phyloP scores from a whole-genome alignment of 2,329 filamentous ascomycete genomes.

The Stachybotrys echinatus region DNA sequence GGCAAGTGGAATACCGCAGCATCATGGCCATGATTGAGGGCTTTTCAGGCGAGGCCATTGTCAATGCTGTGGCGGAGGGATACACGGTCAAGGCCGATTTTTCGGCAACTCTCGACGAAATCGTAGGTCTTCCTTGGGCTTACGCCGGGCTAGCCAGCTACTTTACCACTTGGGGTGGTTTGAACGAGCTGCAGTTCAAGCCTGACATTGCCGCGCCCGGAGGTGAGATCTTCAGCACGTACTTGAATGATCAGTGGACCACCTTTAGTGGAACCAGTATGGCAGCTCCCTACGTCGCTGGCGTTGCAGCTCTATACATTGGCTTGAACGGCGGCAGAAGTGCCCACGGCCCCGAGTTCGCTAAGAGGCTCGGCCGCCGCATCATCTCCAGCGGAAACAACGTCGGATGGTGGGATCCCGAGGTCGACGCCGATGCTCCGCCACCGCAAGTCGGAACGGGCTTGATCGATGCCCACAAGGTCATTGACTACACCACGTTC shows the following conservation, averaged over 20 bases:
- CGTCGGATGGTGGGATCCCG: conserved; percentile 13
- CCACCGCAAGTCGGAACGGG: conserved; percentile 30
- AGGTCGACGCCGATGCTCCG: conserved; percentile 6
- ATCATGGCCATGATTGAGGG: conserved; percentile 10
- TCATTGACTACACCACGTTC: conserved; percentile 32
- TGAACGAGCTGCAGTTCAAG: conserved; percentile 35
- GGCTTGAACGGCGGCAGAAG: conserved; percentile 22
- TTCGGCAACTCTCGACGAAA: conserved; percentile 10
- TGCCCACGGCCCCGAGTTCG: conserved; percentile 22
- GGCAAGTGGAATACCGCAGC: conserved; percentile 5
- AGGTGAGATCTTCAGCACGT: conserved; percentile 34
- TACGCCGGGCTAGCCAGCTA: conserved; percentile 29
- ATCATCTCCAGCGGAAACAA: conserved; percentile 25
- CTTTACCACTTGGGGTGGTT: conserved; percentile 38
- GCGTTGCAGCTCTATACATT: conserved; percentile 32
- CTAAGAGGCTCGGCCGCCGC: conserved; percentile 16
- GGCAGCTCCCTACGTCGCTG: conserved; percentile 40
- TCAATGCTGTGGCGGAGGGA: conserved; percentile 17
- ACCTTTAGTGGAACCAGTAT: conserved; percentile 43
- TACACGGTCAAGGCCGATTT: conserved; percentile 23
- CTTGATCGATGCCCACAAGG: conserved; percentile 39
- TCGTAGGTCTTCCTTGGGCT: conserved; percentile 13
- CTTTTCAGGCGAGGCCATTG: conserved; percentile 16
- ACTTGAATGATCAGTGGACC: conserved; percentile 21
- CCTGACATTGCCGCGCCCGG: conserved; percentile 38